A percentile compares a stretch with the other conserved stretches of the same genome.
Conservation (phyloP, 2,329 filamentous ascomycete genomes). For the Pseudogymnoascus sp. region DNA sequence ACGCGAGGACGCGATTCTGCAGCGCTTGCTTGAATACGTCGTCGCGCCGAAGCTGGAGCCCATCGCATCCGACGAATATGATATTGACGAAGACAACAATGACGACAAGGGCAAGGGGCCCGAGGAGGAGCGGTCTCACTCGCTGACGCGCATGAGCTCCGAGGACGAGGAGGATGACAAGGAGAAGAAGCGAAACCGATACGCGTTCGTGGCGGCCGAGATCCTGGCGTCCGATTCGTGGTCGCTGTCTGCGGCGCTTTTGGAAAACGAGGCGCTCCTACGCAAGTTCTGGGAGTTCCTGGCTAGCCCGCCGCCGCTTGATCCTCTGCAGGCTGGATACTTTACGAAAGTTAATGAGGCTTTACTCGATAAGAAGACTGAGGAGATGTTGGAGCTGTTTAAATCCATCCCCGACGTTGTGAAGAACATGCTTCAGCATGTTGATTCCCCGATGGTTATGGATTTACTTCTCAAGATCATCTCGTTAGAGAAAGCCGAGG, state of each 20-base stretch:
- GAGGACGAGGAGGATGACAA: slow-evolving; percentile 60
- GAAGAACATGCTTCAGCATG: slow-evolving; percentile 78
- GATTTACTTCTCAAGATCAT: slow-evolving; percentile 95
- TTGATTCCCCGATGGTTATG: slow-evolving; percentile 98
- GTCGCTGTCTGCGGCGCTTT: slow-evolving; percentile 88
- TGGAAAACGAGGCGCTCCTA: slow-evolving; percentile 73
- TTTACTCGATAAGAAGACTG: slow-evolving; percentile 95
- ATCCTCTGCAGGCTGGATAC: slow-evolving; percentile 90
- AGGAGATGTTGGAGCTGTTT: slow-evolving; percentile 89
- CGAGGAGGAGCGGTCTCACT: slow-evolving; percentile 39
- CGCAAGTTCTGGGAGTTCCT: slow-evolving; percentile 88
- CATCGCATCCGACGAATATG: slow-evolving; percentile 44
- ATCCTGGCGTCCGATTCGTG: slow-evolving; percentile 92
- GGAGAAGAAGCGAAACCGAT: slow-evolving; percentile 87
- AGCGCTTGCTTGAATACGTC: slow-evolving; percentile 84
- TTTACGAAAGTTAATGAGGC: slow-evolving; percentile 99
- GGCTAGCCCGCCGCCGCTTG: slow-evolving; percentile 72
- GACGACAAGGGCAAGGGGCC: slow-evolving; percentile 36
- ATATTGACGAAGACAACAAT: slow-evolving; percentile 44
- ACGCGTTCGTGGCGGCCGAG: slow-evolving; percentile 88
- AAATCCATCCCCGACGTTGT: slow-evolving; percentile 77
- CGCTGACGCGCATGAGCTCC: slow-evolving; percentile 39
- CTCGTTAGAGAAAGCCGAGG: slow-evolving; percentile 85
- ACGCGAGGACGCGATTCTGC: slow-evolving; percentile 75
- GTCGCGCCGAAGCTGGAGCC: slow-evolving; percentile 65